phyloP scores from a whole-genome alignment of 2,329 filamentous ascomycete species.

The Fusarium devonianum region DNA sequence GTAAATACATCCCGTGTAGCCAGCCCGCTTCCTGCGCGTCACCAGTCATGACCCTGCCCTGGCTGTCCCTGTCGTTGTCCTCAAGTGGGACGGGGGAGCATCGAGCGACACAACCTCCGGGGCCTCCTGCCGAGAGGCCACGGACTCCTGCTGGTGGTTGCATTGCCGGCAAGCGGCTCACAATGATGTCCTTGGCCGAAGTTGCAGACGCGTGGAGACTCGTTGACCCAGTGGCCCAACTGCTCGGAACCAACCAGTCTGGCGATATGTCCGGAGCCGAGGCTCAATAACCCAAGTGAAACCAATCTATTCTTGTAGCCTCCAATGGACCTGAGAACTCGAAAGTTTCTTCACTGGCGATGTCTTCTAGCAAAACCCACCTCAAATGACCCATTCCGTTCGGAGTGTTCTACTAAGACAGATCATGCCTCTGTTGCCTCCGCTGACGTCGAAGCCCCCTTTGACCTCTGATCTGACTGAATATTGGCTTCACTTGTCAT shows the following conservation, averaged over 20 bases:
- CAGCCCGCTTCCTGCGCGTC: not conserved
- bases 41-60: not conserved
- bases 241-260: slow-evolving; percentile 24
- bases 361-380: not conserved
- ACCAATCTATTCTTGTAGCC: not conserved
- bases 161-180: slow-evolving; percentile 1
- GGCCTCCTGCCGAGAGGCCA: slow-evolving; percentile 11
- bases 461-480: not conserved
- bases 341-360: not conserved
- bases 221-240: slow-evolving; percentile 6
- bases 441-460: slow-evolving; percentile 1
- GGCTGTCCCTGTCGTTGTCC: not conserved
- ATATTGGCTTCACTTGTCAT: slow-evolving; percentile 11
- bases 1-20: slow-evolving; percentile 9
- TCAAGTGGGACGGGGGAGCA: not conserved
- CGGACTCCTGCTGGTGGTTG: not conserved
- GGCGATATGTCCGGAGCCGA: not conserved
- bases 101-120: slow-evolving; percentile 5
- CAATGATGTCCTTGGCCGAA: slow-evolving; percentile 19
- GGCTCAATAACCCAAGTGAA: slow-evolving; percentile 6
- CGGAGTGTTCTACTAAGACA: not conserved
- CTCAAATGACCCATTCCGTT: slow-evolving; percentile 1
- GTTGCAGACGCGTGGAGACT: not conserved
- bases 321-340: not conserved
- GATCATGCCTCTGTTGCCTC: slow-evolving; percentile 1